Evolutionary conservation across 148 eudicot genomes (phyloP).

Genomic region (Rhododendron molle): DNA sequence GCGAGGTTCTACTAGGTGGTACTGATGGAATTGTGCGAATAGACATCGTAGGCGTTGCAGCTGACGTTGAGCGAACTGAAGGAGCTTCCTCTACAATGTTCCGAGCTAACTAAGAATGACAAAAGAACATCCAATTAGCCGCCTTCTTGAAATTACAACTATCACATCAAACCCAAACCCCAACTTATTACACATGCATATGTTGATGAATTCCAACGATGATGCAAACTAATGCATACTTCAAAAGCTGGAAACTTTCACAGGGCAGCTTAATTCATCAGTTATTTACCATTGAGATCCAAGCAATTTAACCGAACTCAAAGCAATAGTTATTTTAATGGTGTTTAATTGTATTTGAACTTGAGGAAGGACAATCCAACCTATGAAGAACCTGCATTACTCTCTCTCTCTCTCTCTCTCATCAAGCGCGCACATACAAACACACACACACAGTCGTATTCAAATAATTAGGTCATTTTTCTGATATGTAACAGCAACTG

Average conservation of each 20-base stretch:
- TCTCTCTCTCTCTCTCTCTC: background rate
- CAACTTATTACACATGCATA: background rate
- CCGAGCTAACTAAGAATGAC: conserved; percentile 69
- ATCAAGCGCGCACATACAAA: too few species aligned
- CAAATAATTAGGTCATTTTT: too few species aligned
- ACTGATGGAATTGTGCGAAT: conserved; percentile 47
- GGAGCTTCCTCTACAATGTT: conserved; percentile 68
- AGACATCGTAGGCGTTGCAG: conserved; percentile 65
- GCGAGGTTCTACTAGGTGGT: conserved; percentile 45
- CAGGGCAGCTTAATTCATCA: background rate
- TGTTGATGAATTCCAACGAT: background rate
- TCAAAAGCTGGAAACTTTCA: background rate
- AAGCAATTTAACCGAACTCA: background rate
- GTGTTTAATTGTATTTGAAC: background rate
- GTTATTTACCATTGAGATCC: background rate
- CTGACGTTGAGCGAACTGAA: conserved; percentile 77
- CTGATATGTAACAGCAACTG: too few species aligned
- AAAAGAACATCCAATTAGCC: conserved; percentile 17
- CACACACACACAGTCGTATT: too few species aligned
- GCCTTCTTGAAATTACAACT: background rate
- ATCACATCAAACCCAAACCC: background rate
- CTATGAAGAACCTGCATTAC: background rate
- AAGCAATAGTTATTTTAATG: background rate
- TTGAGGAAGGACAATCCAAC: background rate
- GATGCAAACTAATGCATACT: background rate